Evolutionary conservation across 1,284 basidiomycete species (phyloP), one percentile per base, ranked within the genome.

Genomic region (Porodaedalea pini): DNA sequence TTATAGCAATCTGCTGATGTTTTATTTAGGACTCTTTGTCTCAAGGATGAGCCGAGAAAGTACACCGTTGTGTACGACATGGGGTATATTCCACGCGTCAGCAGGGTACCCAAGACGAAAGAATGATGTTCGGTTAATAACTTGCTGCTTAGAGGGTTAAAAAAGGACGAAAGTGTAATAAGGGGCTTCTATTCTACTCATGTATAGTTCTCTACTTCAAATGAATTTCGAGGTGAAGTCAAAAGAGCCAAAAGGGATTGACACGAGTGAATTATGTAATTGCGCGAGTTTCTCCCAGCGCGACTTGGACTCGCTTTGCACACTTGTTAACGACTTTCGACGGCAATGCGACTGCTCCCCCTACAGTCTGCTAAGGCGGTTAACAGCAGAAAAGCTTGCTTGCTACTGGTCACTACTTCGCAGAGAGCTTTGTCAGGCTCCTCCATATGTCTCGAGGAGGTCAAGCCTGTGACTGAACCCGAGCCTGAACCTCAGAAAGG

Each of bases 341-440:
- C 15, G 73, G 74, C 27, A 84, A 83, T 40, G 81, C 80, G 21
- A 68, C 70, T 13, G 75, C 75, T 2, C 68, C 73, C n/a, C 65
- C 66, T 36, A 62, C 73, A 11, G 63, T 72, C 3, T 66, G 77
- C 3, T 69, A 70, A 10, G 68, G 74, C 0, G 78, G 81, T 62
- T 72, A 83, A 43, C 76, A 78, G 51, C 87, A 87, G 3, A 85
- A 83, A 71, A 83, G 88, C 61, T 87, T 89, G 69, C 58, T 85
- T 6, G 50, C 72, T 31, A 82, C 85, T 31, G 61, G 71, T 15
- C 72, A 76, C 21, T 71, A 88, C 56, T 68, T 70, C 15, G 73
- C 80, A 44, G 73, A 83, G 67, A 77, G 88, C 44, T 79, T 21
- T 56, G 11, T 56, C 47, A 5, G 50, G 15, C 34, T 45, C 56